These are phyloP conservation scores for Erythrophleum ivorense DNA, from an alignment of 331 rosid genomes.

Conservation along the genomic window DNA sequence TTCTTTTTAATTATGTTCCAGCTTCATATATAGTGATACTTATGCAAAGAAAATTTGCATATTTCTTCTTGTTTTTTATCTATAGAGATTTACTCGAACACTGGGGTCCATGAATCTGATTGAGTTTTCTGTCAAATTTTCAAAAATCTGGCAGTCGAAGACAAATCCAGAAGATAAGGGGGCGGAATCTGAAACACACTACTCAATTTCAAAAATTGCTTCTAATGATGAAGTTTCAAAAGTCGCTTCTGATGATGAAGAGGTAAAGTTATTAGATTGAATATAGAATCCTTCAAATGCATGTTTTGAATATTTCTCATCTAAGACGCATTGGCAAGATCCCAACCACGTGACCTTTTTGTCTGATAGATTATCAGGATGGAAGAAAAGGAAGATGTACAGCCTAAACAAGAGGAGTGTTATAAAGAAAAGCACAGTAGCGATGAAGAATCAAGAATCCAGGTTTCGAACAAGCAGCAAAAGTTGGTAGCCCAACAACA, in stretches of 20 bases:
- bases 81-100: not conserved
- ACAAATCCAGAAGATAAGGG: conserved; percentile 48
- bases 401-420: conserved; percentile 40
- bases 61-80: not conserved
- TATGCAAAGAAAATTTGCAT: conserved; percentile 10
- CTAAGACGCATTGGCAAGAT: conserved; percentile 2
- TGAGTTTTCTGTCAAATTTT: conserved; percentile 28
- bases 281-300: not conserved
- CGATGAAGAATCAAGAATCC: conserved; percentile 38
- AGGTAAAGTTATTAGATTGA: conserved; percentile 52
- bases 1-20: conserved; percentile 12
- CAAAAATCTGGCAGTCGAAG: conserved; percentile 53
- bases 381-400: conserved; percentile 55
- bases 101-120: conserved; percentile 9
- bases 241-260: conserved; percentile 44
- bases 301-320: conserved; percentile 10
- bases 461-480: conserved; percentile 47
- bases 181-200: conserved; percentile 32
- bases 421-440: conserved; percentile 30
- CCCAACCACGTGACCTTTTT: conserved; percentile 4
- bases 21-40: not conserved
- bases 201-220: conserved; percentile 46
- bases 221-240: conserved; percentile 39
- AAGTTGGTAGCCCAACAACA: conserved; percentile 61
- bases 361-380: conserved; percentile 45